Evolutionary conservation across 1,284 basidiomycete species (phyloP).

Genomic region (Ustilago lituana): DNA sequence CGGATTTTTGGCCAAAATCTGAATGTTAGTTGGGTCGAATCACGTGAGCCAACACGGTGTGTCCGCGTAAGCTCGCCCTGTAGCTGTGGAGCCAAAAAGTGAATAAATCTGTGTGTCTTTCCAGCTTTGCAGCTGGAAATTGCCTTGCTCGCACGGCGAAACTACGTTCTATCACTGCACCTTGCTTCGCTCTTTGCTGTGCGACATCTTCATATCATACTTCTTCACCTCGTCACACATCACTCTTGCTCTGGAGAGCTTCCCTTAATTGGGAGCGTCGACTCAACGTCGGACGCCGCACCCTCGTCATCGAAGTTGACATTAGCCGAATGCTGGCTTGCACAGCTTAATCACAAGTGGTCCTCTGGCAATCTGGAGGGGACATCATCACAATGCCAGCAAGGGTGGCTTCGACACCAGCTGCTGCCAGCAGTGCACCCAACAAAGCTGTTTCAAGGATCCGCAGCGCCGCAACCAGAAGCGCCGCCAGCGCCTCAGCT

Average conservation of each 20-base stretch:
- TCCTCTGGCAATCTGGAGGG: too few species aligned
- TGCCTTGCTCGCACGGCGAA: too few species aligned
- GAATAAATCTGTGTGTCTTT: background rate
- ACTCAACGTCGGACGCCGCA: background rate
- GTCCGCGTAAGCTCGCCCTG: slow-evolving; percentile 19
- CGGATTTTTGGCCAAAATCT: too few species aligned
- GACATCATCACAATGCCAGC: slow-evolving; percentile 21
- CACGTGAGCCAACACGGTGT: slow-evolving; percentile 40
- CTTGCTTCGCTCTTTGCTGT: background rate
- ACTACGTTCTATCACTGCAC: too few species aligned
- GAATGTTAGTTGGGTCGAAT: slow-evolving; percentile 14
- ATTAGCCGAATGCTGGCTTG: too few species aligned
- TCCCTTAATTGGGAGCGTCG: too few species aligned
- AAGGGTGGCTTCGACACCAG: slow-evolving; percentile 16
- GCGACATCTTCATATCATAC: background rate
- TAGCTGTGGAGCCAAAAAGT: background rate
- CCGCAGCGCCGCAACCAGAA: slow-evolving; percentile 6
- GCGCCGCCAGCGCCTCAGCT: background rate
- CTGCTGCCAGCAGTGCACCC: slow-evolving; percentile 4
- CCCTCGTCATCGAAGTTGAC: too few species aligned
- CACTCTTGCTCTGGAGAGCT: too few species aligned
- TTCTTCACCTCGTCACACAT: background rate
- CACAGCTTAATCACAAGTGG: too few species aligned
- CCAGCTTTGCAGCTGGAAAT: too few species aligned
- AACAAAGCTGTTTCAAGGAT: slow-evolving; percentile 12